Percentiles rank a stretch among this genome's conserved stretches.
These are phyloP conservation scores for Saitoella complicata DNA, from an alignment of 805 yeast genomes.

Conservation along the genomic window DNA sequence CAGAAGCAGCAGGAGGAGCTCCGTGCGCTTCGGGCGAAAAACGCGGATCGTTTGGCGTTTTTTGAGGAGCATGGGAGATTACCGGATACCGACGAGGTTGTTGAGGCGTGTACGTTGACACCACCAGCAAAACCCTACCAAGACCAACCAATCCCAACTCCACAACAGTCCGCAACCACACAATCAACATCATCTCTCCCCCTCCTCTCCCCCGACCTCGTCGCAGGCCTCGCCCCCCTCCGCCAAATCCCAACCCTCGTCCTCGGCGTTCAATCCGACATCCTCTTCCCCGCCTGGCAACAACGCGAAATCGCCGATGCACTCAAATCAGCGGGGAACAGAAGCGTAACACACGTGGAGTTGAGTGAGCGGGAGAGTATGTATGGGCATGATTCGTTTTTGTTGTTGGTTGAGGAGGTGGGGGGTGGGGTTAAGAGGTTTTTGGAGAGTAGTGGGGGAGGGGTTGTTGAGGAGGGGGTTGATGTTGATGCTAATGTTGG, in stretches of 20 bases:
- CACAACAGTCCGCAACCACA: background rate
- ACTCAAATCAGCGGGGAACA: slow-evolving; percentile 25
- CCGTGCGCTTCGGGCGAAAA: too few relatives aligned
- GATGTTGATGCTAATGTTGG: too few relatives aligned
- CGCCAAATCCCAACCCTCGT: slow-evolving; percentile 53
- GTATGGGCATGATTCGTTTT: slow-evolving; percentile 84
- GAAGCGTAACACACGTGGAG: slow-evolving; percentile 48
- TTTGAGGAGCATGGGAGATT: too few relatives aligned
- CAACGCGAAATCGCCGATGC: slow-evolving; percentile 64
- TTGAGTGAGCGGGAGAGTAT: slow-evolving; percentile 59
- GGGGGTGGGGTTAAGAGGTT: too few relatives aligned
- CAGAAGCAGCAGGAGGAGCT: too few relatives aligned
- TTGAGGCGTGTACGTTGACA: too few relatives aligned
- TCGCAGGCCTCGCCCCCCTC: slow-evolving; percentile 46
- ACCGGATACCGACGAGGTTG: too few relatives aligned
- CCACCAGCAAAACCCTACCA: too few relatives aligned
- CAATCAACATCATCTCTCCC: background rate
- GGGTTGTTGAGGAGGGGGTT: too few relatives aligned
- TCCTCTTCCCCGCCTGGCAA: slow-evolving; percentile 88
- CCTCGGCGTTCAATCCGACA: slow-evolving; percentile 86
- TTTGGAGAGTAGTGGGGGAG: too few relatives aligned
- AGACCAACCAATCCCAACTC: too few relatives aligned
- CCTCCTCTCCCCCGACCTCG: slow-evolving; percentile 31
- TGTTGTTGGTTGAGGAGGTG: slow-evolving; percentile 16
- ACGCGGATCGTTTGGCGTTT: too few relatives aligned